These are phyloP conservation scores for Candida parachauliodes DNA, from an alignment of 805 yeast genomes.

Conservation along the genomic window DNA sequence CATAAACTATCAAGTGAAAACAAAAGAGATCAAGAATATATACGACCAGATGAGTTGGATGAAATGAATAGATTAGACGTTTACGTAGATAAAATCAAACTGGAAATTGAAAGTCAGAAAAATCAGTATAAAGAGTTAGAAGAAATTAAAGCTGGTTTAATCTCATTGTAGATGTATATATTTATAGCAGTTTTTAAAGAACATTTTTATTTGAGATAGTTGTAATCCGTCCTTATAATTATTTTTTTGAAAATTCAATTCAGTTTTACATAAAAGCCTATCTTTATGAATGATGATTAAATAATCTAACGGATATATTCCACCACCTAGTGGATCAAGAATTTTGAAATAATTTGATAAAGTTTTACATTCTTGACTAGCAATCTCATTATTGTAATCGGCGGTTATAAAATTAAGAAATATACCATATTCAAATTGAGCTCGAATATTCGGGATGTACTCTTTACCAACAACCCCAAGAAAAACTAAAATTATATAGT, in stretches of 20 bases:
- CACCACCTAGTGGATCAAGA: slow-evolving; percentile 36
- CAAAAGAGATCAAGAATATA: slow-evolving; percentile 39
- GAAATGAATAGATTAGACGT: slow-evolving; percentile 40
- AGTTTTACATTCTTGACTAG: slow-evolving; percentile 17
- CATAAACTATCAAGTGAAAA: slow-evolving; percentile 29
- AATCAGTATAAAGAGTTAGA: slow-evolving; percentile 38
- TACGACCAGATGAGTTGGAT: slow-evolving; percentile 37
- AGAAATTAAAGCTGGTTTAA: slow-evolving; percentile 36
- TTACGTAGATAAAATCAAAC: slow-evolving; percentile 33
- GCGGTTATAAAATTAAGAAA: slow-evolving; percentile 9
- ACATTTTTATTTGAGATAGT: not conserved
- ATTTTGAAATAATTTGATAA: slow-evolving; percentile 22
- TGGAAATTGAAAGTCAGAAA: slow-evolving; percentile 39
- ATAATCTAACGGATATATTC: slow-evolving; percentile 30
- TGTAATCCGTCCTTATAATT: not conserved
- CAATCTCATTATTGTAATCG: slow-evolving; percentile 5
- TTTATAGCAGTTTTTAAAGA: not conserved
- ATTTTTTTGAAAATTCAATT: slow-evolving; percentile 4
- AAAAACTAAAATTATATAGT: slow-evolving; percentile 20
- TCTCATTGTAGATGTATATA: slow-evolving; percentile 22
- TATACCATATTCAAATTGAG: slow-evolving; percentile 1
- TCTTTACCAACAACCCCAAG: slow-evolving; percentile 33
- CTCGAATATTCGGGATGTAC: slow-evolving; percentile 12
- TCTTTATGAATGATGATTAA: slow-evolving; percentile 16
- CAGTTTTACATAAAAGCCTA: slow-evolving; percentile 9